Base-by-base conservation (phyloP, 768 basidiomycete genomes). In the Mrakia gelida region DNA sequence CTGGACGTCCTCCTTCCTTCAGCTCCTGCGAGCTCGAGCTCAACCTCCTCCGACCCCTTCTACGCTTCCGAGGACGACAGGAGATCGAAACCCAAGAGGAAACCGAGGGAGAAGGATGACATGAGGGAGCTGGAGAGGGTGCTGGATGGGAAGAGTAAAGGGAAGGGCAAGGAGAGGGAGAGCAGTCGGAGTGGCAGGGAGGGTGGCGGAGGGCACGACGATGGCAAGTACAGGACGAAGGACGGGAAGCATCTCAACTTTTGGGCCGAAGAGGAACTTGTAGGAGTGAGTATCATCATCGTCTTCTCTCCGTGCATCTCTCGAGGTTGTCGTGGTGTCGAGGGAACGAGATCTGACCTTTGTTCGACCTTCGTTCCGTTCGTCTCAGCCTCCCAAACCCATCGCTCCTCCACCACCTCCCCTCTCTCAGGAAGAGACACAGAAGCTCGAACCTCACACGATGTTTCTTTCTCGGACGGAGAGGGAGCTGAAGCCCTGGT, bases 91-190 rank as follows among this genome's bases (percentile, higher is more conserved):
- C 76, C 79, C 28, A 82, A 81, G 68, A 80, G 80, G 26, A 82
- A 82, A 52, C 49, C 18, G 10, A 77, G 80, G 28, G 82, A 83
- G 61, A 45, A 77, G 70, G 83, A 83, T 34, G 80, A 80, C 61
- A 83, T 82, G 81, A 67, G 74, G 63, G 80, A 80, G 45, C 59
- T 78, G 16, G 73, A 78, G 21, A 41, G 77, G 30, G 63, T 43
- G 28, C 23, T 78, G 8, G 61, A 49, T 23, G 43, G 63, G n/a
- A 73, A 65, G 70, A 9, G 41, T 15, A n/a, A 32, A 41, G n/a
- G 74, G 49, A 81, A 80, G 43, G 81, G 76, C 62, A 81, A 80
- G 72, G 73, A 79, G 32, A 73, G 34, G 34, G 54, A 73, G 54
- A n/a, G 56, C 32, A 9, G 11, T 9, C 1, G 43, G 45, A 38